A percentile compares a stretch with the other conserved stretches of the same genome.
Evolutionary conservation across 1,139 yeast species (phyloP).

Genomic region (Suhomyces atakaporum): DNA sequence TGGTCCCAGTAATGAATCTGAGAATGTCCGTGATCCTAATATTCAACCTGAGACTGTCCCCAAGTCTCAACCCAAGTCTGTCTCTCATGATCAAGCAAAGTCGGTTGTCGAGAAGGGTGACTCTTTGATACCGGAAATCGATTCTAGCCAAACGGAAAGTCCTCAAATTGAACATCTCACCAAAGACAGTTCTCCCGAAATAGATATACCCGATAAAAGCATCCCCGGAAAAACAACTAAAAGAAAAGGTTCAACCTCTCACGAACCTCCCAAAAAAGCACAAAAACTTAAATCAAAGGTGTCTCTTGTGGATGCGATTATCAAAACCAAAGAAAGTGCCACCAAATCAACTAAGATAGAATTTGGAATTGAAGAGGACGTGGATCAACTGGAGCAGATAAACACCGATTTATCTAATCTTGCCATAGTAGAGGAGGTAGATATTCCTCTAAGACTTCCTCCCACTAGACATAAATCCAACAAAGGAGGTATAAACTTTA

Average conservation of each 20-base stretch:
- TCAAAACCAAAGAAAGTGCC: constrained; percentile 32
- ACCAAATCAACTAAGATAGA: constrained; percentile 28
- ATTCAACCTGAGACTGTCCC: no score
- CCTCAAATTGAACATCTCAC: no score
- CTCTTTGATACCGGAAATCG: no score
- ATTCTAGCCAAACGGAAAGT: no score
- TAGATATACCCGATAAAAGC: no score
- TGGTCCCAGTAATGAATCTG: no score
- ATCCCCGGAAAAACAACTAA: not conserved
- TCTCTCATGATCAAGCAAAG: no score
- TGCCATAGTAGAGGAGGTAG: constrained; percentile 40
- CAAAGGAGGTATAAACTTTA: constrained; percentile 38
- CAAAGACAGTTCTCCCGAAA: not conserved
- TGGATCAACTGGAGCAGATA: constrained; percentile 11
- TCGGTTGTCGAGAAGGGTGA: no score
- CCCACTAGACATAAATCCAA: constrained; percentile 1
- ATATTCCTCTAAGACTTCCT: constrained; percentile 21
- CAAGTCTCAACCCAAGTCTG: no score
- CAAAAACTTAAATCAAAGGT: constrained; percentile 23
- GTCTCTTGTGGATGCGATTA: constrained; percentile 38
- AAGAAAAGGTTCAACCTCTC: constrained; percentile 1
- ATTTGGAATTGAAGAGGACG: constrained; percentile 27
- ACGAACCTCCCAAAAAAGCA: not conserved
- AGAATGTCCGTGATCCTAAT: no score
- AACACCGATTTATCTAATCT: constrained; percentile 21